phyloP scores from a whole-genome alignment of 768 basidiomycete species.

The Amylocystis lapponica region DNA sequence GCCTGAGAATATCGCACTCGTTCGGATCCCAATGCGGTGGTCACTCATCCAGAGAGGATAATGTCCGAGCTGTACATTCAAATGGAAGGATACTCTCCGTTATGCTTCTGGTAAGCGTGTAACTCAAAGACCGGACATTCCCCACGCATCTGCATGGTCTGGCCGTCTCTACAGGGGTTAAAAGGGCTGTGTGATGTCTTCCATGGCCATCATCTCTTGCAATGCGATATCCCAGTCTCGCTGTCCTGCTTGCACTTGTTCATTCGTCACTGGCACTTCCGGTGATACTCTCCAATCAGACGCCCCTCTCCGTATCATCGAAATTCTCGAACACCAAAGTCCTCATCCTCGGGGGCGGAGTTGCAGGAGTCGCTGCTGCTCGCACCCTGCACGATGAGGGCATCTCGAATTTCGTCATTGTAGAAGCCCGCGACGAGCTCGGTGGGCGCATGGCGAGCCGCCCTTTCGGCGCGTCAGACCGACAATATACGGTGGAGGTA shows the following conservation, averaged over 20 bases:
- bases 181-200: too few relatives aligned
- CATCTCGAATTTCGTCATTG: conserved; percentile 51
- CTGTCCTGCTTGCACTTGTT: not conserved
- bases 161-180: too few relatives aligned
- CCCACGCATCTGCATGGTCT: too few relatives aligned
- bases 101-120: too few relatives aligned
- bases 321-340: conserved; percentile 27
- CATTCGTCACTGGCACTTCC: not conserved
- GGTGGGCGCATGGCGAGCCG: conserved; percentile 55
- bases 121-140: too few relatives aligned
- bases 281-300: not conserved
- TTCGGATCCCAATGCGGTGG: too few relatives aligned
- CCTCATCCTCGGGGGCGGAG: conserved; percentile 61
- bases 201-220: too few relatives aligned
- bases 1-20: too few relatives aligned
- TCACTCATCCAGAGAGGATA: too few relatives aligned
- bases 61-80: too few relatives aligned
- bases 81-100: too few relatives aligned
- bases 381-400: conserved; percentile 49
- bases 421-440: conserved; percentile 53
- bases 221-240: too few relatives aligned
- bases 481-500: conserved; percentile 42
- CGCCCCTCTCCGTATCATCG: not conserved
- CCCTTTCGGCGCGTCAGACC: conserved; percentile 34
- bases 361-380: conserved; percentile 62